Evolutionary conservation across 441 rosid species (phyloP).

Genomic region (Dalechampia spathulata): DNA sequence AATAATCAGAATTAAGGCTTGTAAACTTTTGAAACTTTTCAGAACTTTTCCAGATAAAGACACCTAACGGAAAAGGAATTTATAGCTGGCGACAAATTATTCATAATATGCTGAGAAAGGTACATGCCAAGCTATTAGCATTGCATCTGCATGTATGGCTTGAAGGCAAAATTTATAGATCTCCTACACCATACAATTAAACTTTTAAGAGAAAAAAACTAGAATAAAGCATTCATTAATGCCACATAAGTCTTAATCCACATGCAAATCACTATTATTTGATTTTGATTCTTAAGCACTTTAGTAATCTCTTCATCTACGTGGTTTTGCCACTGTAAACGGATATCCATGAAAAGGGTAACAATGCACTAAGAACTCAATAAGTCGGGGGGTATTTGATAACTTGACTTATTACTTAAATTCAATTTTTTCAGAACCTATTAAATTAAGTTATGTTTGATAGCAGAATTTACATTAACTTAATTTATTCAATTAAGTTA

Average conservation of each 20-base stretch:
- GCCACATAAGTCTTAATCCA: background rate
- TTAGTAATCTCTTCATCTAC: background rate
- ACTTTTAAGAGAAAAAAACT: background rate
- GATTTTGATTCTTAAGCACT: background rate
- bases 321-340: background rate
- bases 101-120: too few relatives aligned
- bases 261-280: too few relatives aligned
- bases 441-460: too few relatives aligned
- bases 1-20: background rate
- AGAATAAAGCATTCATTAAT: background rate
- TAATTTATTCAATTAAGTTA: too few relatives aligned
- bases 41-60: background rate
- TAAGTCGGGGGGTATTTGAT: too few relatives aligned
- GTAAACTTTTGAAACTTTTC: background rate
- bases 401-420: too few relatives aligned
- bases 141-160: background rate
- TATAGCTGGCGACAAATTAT: background rate
- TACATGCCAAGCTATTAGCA: background rate
- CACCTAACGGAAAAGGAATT: background rate
- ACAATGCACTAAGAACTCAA: background rate
- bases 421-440: too few relatives aligned
- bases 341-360: background rate
- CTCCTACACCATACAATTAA: background rate
- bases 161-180: background rate
- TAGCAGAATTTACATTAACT: conserved; percentile 1